Evolutionary conservation across 2,329 filamentous ascomycete species (phyloP), one percentile per base, ranked within the genome.

Genomic region (Venturia pyrina): DNA sequence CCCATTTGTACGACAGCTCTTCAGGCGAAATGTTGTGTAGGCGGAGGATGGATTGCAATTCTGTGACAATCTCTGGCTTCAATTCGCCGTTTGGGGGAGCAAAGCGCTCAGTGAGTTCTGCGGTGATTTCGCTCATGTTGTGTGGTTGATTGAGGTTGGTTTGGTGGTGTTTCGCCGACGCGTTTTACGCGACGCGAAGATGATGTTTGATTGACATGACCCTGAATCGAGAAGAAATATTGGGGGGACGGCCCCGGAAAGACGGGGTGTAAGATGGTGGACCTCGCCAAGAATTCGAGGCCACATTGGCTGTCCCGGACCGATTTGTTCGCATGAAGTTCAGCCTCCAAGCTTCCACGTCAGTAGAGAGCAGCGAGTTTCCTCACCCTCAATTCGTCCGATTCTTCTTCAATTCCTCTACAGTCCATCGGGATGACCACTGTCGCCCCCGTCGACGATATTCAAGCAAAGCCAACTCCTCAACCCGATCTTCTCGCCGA

Each of bases 1-100:
- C 95, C 95, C 95, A 99, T 82, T 98, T 98, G 85, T 91, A 97
- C 77, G 91, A 97, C 34, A 98, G 82, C 74, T 98, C 95, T 75
- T 98, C 88, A 43, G 87, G 83, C 19, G 87, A 85, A 68, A 98
- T 84, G 61, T 86, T 87, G 78, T 97, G 91, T 67, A 98, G 82
- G 65, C 88, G 87, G 79, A 95, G 84, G 74, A 96, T 96, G 67
- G 91, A 96, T 74, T 89, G 84, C 70, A 99, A 81, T 78, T 97
- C 93, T 64, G 83, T 80, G 69, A 91, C 80, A 66, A 98, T 85
- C 75, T 98, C 93, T 69, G 87, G 80, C 68, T 91, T 85, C 6
- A 98, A 81, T 46, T 84, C 78, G 68, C 71, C 66, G 53, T 73
- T 72, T 17, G 76, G 81, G 72, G 71, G 79, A 67, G 77, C 81